Evolutionary conservation across 2,329 filamentous ascomycete species (phyloP).

Genomic region (Thelonectria rubi): DNA sequence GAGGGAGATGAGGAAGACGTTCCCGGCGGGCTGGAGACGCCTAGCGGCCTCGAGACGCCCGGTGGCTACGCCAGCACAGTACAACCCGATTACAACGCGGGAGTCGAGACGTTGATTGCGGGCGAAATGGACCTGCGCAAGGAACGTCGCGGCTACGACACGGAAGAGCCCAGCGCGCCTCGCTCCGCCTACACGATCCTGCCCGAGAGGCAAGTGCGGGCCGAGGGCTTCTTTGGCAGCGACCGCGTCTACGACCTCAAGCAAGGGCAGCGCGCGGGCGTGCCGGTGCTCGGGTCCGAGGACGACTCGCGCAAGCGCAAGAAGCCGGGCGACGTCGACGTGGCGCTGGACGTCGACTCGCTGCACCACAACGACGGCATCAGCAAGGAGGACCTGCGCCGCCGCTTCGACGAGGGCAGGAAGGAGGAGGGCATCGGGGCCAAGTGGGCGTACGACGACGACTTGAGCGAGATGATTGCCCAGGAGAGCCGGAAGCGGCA

Average conservation of each 20-base stretch:
- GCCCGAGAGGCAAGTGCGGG: slow-evolving; percentile 84
- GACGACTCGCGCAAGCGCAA: slow-evolving; percentile 85
- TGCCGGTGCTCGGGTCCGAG: slow-evolving; percentile 82
- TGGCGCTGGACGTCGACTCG: slow-evolving; percentile 87
- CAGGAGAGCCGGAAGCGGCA: slow-evolving; percentile 90
- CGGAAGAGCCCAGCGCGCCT: slow-evolving; percentile 79
- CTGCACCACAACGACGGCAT: slow-evolving; percentile 79
- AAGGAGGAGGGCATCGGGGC: slow-evolving; percentile 72
- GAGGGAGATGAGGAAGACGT: slow-evolving; percentile 70
- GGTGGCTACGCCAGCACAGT: slow-evolving; percentile 82
- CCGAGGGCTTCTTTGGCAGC: slow-evolving; percentile 94
- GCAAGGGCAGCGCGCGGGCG: slow-evolving; percentile 54
- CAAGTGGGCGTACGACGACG: slow-evolving; percentile 82
- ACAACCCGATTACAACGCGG: slow-evolving; percentile 79
- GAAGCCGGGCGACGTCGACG: slow-evolving; percentile 95
- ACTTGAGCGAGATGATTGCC: slow-evolving; percentile 94
- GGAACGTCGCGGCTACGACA: slow-evolving; percentile 81
- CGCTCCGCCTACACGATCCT: slow-evolving; percentile 89
- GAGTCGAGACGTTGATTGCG: slow-evolving; percentile 76
- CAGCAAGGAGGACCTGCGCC: slow-evolving; percentile 83
- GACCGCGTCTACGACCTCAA: slow-evolving; percentile 93
- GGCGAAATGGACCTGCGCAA: slow-evolving; percentile 95
- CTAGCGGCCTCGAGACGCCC: slow-evolving; percentile 81
- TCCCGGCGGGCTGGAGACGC: slow-evolving; percentile 74
- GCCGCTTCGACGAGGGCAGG: slow-evolving; percentile 79